Evolutionary conservation across 2,329 filamentous ascomycete genomes (phyloP), one percentile per base, ranked within the genome.

Genomic region (Penicillium brasilianum): DNA sequence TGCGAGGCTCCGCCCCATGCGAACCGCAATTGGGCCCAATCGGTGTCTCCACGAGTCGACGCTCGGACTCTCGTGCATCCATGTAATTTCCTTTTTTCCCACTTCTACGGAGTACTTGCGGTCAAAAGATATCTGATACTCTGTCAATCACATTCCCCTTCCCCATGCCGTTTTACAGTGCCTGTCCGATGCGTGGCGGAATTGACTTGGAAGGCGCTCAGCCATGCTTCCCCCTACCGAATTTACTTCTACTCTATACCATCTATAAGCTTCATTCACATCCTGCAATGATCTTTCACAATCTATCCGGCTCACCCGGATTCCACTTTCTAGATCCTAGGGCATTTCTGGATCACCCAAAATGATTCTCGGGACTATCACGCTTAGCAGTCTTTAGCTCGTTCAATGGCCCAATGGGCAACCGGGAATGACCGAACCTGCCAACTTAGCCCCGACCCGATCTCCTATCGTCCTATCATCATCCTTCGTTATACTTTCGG

Each of bases 291-390:
- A 4, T 14, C 16, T 30, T 48, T n/a, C 25, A 11, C 1, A 28
- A 30, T 14, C 25, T 3, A 9, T 28, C 16, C 22, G 22, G 44
- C 14, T 8, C 10, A 4, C 4, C 43, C 43, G 25, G 44, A 4
- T 10, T 28, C 14, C 4, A n/a, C 2, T 25, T 4, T 16, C 22
- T 28, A n/a, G 43, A 48, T 14, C 44, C 8, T n/a, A n/a, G 10
- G 10, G 2, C 30, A 32, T 20, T 13, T 34, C 11, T 34, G 28
- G 48, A 34, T 7, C 30, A 34, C 5, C 48, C 48, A 48, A 48
- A 28, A 34, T 11, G 28, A 50, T 13, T 50, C n/a, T 18, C 48
- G 48, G n/a, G 30, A 50, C 48, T 50, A 50, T 50, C 48, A 50
- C 10, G 48, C 48, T 50, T 50, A 22, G 48, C 30, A 28, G 25